phyloP scores from a whole-genome alignment of 2,329 filamentous ascomycete genomes.

The Fusarium sp. region DNA sequence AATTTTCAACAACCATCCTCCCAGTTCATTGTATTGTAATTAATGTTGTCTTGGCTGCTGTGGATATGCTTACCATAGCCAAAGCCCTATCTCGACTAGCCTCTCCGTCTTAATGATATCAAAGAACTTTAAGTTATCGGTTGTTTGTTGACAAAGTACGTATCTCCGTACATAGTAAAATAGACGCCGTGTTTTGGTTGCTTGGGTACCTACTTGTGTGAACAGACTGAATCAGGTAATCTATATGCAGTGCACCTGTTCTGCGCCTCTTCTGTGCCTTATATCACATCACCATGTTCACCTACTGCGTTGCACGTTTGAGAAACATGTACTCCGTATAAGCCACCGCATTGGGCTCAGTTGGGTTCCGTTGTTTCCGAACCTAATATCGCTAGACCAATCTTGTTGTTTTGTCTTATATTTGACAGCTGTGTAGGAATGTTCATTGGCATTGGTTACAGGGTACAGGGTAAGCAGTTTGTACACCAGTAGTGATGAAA shows the following conservation, averaged over 20 bases:
- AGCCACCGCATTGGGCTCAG: constrained; percentile 19
- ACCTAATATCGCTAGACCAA: constrained; percentile 2
- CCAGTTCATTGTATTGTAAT: constrained; percentile 8
- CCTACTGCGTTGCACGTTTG: constrained; percentile 16
- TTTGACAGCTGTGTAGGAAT: constrained; percentile 2
- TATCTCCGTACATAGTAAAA: neutral
- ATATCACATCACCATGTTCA: constrained; percentile 17
- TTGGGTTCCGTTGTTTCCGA: constrained; percentile 28
- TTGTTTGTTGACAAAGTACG: neutral
- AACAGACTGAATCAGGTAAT: constrained; percentile 6
- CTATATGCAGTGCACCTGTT: neutral
- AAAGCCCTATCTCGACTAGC: constrained; percentile 11
- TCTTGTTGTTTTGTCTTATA: constrained; percentile 7
- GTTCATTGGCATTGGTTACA: constrained; percentile 9
- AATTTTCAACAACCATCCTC: constrained; percentile 9
- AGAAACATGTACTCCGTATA: constrained; percentile 4
- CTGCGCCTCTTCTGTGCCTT: constrained; percentile 22
- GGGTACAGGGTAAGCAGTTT: constrained; percentile 19
- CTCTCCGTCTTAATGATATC: constrained; percentile 1
- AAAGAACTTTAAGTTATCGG: neutral
- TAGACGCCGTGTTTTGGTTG: neutral
- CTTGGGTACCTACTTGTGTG: constrained; percentile 12
- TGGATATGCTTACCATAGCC: constrained; percentile 9
- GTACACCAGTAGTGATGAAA: neutral
- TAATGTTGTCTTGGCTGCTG: constrained; percentile 21